Evolutionary conservation across 2,329 filamentous ascomycete species (phyloP).

Genomic region (Furcasterigmium sp.): DNA sequence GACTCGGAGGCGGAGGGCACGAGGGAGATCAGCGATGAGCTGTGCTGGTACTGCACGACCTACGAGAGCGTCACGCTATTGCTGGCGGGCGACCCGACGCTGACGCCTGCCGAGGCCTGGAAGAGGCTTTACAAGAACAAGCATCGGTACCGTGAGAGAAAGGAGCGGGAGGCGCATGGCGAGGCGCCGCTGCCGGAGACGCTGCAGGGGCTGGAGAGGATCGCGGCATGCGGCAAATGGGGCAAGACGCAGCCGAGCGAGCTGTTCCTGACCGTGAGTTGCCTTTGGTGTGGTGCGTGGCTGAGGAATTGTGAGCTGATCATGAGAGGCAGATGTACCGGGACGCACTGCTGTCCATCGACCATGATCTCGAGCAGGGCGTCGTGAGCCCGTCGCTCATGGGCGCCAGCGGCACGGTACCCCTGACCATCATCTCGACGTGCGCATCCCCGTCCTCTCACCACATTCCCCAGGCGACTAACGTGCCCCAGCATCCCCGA

Average conservation of each 20-base stretch:
- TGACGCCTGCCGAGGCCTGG: constrained; percentile 3
- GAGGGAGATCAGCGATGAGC: constrained; percentile 1
- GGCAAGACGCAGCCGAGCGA: constrained; percentile 57
- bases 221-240: constrained; percentile 50
- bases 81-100: constrained; percentile 1
- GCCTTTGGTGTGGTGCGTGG: background rate
- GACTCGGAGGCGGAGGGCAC: too few relatives aligned
- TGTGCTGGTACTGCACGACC: constrained; percentile 1
- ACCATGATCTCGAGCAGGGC: constrained; percentile 43
- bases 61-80: constrained; percentile 3
- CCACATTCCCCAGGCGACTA: background rate
- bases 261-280: constrained; percentile 56
- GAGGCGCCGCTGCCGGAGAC: background rate
- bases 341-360: constrained; percentile 53
- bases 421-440: constrained; percentile 63
- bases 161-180: background rate
- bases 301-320: constrained; percentile 2
- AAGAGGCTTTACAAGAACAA: constrained; percentile 2
- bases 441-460: constrained; percentile 23
- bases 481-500: constrained; percentile 59
- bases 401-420: constrained; percentile 54
- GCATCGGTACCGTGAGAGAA: background rate
- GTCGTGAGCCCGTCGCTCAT: constrained; percentile 48
- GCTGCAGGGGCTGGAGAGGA: background rate
- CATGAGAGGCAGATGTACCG: constrained; percentile 50